Conservation (phyloP, 78 protist genomes). For the Cavenderia fasciculata region DNA sequence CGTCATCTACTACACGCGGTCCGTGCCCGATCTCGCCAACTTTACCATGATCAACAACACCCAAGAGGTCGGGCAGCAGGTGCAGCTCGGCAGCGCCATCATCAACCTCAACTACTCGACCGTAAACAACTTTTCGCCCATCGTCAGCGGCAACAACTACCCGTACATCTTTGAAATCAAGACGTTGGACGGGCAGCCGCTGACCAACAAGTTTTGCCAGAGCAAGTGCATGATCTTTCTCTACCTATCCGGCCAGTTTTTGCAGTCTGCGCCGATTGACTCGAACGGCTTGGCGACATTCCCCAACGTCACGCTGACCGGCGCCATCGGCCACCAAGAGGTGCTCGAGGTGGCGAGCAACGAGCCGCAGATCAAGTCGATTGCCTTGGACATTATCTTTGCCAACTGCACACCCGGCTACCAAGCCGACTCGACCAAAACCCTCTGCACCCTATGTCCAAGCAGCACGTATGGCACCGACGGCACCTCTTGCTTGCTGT, state of each 20-base stretch:
- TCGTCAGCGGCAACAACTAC: neutral
- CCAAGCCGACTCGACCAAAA: neutral
- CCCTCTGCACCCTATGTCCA: conserved; percentile 28
- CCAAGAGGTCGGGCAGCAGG: neutral
- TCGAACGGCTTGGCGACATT: neutral
- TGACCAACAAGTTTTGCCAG: conserved; percentile 18
- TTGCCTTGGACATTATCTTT: neutral
- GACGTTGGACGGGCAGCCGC: neutral
- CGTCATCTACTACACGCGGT: neutral
- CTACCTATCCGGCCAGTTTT: conserved; percentile 8
- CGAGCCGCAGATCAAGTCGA: neutral
- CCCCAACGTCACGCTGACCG: conserved; percentile 14
- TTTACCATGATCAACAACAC: neutral
- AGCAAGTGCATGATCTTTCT: neutral
- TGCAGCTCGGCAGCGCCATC: neutral
- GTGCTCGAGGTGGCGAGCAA: neutral
- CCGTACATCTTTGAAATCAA: neutral
- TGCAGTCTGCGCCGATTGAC: neutral
- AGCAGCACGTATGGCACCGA: conserved; percentile 15
- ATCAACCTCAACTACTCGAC: neutral
- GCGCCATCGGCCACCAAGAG: neutral
- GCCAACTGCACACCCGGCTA: neutral
- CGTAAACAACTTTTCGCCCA: neutral
- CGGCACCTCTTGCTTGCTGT: conserved; percentile 6
- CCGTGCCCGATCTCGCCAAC: neutral